Percentiles rank a stretch among this genome's conserved stretches.
Evolutionary conservation across 768 basidiomycete species (phyloP).

Genomic region (Hydnomerulius pinastri): DNA sequence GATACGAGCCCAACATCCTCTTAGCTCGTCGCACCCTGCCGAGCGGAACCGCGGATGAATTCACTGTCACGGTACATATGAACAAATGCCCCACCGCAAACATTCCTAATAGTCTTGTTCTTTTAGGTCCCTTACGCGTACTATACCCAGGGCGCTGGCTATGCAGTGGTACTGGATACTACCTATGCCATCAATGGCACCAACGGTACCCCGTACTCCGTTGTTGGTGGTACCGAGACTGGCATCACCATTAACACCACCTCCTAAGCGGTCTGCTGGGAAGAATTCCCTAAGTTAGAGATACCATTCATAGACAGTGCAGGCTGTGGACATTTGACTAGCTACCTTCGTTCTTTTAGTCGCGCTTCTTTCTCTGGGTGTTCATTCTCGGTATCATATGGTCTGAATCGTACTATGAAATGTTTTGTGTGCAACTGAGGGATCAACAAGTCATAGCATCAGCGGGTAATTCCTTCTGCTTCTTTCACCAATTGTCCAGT

Average conservation of each 20-base stretch:
- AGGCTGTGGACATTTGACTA: background rate
- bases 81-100: background rate
- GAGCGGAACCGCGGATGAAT: slow-evolving; percentile 9
- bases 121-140: slow-evolving; percentile 25
- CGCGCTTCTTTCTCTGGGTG: background rate
- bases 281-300: background rate
- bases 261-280: slow-evolving; percentile 5
- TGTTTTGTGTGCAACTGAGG: too few relatives aligned
- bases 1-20: slow-evolving; percentile 32
- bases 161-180: slow-evolving; percentile 24
- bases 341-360: background rate
- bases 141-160: slow-evolving; percentile 22
- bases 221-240: slow-evolving; percentile 21
- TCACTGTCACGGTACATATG: slow-evolving; percentile 20
- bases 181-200: slow-evolving; percentile 24
- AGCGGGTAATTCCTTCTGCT: background rate
- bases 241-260: slow-evolving; percentile 16
- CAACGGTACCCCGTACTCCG: slow-evolving; percentile 21
- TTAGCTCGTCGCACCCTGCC: slow-evolving; percentile 21
- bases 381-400: too few relatives aligned
- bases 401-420: background rate
- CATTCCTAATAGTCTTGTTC: slow-evolving; percentile 4
- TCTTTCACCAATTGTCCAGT: background rate
- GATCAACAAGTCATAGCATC: background rate
- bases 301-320: background rate